Conservation (phyloP, 352 stramenopile species). For the Phytopythium cucurbitacearum region DNA sequence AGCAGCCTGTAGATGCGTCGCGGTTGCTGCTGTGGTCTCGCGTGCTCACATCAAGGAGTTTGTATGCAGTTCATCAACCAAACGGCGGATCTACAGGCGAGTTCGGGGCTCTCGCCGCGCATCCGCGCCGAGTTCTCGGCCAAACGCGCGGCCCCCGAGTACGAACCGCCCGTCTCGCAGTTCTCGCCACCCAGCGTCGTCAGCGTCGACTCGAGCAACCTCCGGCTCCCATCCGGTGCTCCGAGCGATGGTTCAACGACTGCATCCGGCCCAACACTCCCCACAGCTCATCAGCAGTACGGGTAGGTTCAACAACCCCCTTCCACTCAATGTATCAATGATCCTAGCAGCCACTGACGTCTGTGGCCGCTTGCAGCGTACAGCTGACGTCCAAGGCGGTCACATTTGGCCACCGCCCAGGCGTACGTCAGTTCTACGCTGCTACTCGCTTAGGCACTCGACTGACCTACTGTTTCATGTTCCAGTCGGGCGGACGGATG, state of each 20-base stretch:
- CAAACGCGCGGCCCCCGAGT: slow-evolving; percentile 28
- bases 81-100: slow-evolving; percentile 48
- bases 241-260: slow-evolving; percentile 4
- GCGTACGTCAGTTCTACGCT: slow-evolving; percentile 19
- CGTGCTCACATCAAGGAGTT: slow-evolving; percentile 5
- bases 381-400: slow-evolving; percentile 40
- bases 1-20: neutral
- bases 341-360: slow-evolving; percentile 10
- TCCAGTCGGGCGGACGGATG: slow-evolving; percentile 64
- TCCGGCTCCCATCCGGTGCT: slow-evolving; percentile 15
- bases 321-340: neutral
- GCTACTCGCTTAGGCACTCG: neutral
- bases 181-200: slow-evolving; percentile 42
- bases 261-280: slow-evolving; percentile 3
- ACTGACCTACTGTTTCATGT: neutral
- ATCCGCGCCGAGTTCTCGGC: slow-evolving; percentile 50
- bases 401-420: slow-evolving; percentile 71
- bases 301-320: slow-evolving; percentile 13
- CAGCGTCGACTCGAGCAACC: slow-evolving; percentile 41
- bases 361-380: slow-evolving; percentile 18
- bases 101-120: slow-evolving; percentile 41
- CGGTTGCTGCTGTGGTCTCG: neutral
- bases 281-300: slow-evolving; percentile 33
- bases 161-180: slow-evolving; percentile 29
- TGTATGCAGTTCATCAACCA: slow-evolving; percentile 62